Evolutionary conservation across 1,284 basidiomycete genomes (phyloP), one percentile per base, ranked within the genome.

Genomic region (Vanrija sp.): DNA sequence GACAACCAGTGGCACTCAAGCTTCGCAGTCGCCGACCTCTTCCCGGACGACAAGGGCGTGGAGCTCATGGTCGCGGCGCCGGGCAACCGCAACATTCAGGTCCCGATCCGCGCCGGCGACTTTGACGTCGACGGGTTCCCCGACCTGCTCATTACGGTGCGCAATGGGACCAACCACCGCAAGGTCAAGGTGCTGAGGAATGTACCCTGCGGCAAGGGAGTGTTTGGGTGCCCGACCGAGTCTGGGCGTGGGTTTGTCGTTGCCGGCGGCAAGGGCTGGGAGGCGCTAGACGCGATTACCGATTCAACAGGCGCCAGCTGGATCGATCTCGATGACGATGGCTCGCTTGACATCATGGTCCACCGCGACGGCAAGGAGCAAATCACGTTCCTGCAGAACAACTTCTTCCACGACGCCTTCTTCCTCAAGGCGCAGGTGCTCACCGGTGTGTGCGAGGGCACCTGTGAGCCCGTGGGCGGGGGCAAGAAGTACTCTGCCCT

Each of bases 391-490:
- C 80, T 98, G 42, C 92, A 96, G 76, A 98, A 99, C 74, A 98
- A 98, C 76, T 92, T 93, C 69, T 98, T 96, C 71, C 93, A 94
- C 70, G 96, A 99, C 67, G 94, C 96, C 0, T 99, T 99, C 80
- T 98, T 98, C 83, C 81, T 98, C 56, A 98, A 98, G 73, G 90
- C 93, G 1, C 88, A 95, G 49, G 91, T 96, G 2, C 77, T 97
- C 38, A 98, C 97, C 67, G 93, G 93, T 12, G 95, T 92, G 0
- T 98, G 95, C 66, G 82, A 85, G 51, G 87, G 87, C 49, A 85
- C 85, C 77, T 96, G 92, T 65, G 81, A 83, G 40, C 75, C 79
- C 0, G 68, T 78, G 5, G 84, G 86, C 57, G 82, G 83, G 4
- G 84, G 84, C 1, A 77, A 79, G 54, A 79, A 75, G 55, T 92